Base-by-base conservation (phyloP, 140 eudicot genomes). In the Anethum foeniculum region DNA sequence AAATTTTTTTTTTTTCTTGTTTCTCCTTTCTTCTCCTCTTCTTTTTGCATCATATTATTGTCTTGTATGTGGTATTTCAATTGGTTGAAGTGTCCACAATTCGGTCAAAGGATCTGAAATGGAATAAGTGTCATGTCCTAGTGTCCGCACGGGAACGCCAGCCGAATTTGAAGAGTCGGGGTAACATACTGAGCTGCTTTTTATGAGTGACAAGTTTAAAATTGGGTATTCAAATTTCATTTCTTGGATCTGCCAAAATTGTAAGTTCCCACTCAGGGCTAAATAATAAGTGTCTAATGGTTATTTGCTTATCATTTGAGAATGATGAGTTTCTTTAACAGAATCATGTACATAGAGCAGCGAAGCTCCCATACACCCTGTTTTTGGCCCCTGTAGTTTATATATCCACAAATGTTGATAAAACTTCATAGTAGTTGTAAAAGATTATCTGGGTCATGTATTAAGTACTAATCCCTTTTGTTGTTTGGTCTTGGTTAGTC, bases 241-340 rank as follows among this genome's bases (percentile, higher is more conserved):
- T 27, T 71, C 44, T 18, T 71, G 47, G 76, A 71, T 34, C 11
- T 36, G 27, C 48, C 76, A 71, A 71, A 71, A 71, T 71, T 72
- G 19, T 4, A 39, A 72, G 3, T 72, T 38, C 25, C 16, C 51
- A 39, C 12, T 19, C 30, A 41, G 12, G 18, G 56, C 58, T n/a
- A 41, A 44, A n/a, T 23, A 16, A 4, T 32, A 67, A 4, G 72
- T 25, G 16, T 10, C 2, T 41, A 11, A 12, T n/a, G 36, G 32
- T n/a, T 41, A 23, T n/a, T 4, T 44, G 19, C 58, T 43, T n/a
- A 25, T 19, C n/a, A 39, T 19, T 19, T 1, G 19, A n/a, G 49
- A n/a, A 39, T 43, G 48, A 25, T n/a, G 32, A 21, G n/a, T 28
- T 41, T 41, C 7, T 6, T 21, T 39, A 18, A 74, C 30, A 23